Base-by-base conservation (phyloP, 2,329 filamentous ascomycete species). In the Diaporthe vexans region DNA sequence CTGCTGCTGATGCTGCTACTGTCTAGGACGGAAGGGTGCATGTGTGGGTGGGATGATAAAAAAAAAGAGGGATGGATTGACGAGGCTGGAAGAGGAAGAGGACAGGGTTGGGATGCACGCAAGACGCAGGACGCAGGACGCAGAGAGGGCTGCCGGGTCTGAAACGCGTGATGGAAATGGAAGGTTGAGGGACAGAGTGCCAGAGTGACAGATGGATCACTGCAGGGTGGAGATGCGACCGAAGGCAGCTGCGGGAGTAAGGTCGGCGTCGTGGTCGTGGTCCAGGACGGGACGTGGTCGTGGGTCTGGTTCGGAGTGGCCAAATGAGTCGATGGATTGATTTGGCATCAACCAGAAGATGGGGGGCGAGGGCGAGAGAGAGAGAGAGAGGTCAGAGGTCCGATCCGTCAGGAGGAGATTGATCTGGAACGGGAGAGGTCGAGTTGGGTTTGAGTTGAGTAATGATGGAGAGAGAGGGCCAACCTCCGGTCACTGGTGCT, bases 141-240 rank as follows among this genome's bases (percentile, higher is more conserved):
- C 29, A 58, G 33, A 68, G 29, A 19, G 48, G 48, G 52, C 54
- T 46, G 59, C 63, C 21, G 48, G 40, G 70, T 72, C 63, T 73
- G 72, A 71, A 71, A 74, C 72, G 72, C 72, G 72, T 71, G 67
- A 71, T 67, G 43, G 67, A 70, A 68, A 33, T 61, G 63, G 63
- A 54, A 68, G 63, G 52, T 33, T 48, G 52, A 48, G 48, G 48
- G 57, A 72, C 70, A 72, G 40, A 52, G 69, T 52, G 70, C 29
- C 29, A 33, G 29, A n/a, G 15, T 48, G 19, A 43, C 40, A 65
- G 24, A 52, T 71, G 56, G 56, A 52, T 71, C 70, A 54, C 57
- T 61, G 70, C 57, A 61, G 51, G 70, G 70, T 72, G 70, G 70
- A 72, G 58, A 63, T 72, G 57, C 57, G 70, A 61, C 70, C 54